phyloP scores from a whole-genome alignment of 192 early-diverging fungal species.

The Paraglomus brasilianum region DNA sequence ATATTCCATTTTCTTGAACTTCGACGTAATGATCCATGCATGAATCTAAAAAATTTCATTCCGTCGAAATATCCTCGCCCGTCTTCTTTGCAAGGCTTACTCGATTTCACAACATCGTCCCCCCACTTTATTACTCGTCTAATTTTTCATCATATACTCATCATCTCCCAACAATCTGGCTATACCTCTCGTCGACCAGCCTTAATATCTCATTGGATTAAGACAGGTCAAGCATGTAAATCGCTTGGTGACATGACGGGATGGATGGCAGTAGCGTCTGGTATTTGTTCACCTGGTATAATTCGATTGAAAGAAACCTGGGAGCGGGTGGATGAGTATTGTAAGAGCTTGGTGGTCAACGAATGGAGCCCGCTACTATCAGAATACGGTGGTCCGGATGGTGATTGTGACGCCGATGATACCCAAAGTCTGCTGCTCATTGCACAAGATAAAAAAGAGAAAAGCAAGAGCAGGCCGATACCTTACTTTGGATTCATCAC shows the following conservation, averaged over 20 bases:
- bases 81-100: conserved; percentile 35
- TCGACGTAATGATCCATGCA: neutral
- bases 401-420: conserved; percentile 53
- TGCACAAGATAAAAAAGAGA: conserved; percentile 19
- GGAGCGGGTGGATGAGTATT: conserved; percentile 54
- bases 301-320: conserved; percentile 68
- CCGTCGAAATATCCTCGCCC: conserved; percentile 38
- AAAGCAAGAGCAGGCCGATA: conserved; percentile 35
- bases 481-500: conserved; percentile 67
- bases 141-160: conserved; percentile 64
- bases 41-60: conserved; percentile 36
- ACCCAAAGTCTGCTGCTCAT: conserved; percentile 33
- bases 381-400: conserved; percentile 40
- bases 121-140: conserved; percentile 75
- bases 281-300: conserved; percentile 63
- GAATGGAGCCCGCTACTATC: conserved; percentile 58
- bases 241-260: conserved; percentile 61
- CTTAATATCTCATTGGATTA: conserved; percentile 70
- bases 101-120: conserved; percentile 44
- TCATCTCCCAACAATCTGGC: conserved; percentile 51
- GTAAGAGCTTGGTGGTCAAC: conserved; percentile 48
- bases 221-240: conserved; percentile 54
- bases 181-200: conserved; percentile 46
- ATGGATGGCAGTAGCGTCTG: conserved; percentile 67
- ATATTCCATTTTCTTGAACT: conserved; percentile 56